Conservation (phyloP, 257 asterid species). For the Nicotiana undulata region DNA sequence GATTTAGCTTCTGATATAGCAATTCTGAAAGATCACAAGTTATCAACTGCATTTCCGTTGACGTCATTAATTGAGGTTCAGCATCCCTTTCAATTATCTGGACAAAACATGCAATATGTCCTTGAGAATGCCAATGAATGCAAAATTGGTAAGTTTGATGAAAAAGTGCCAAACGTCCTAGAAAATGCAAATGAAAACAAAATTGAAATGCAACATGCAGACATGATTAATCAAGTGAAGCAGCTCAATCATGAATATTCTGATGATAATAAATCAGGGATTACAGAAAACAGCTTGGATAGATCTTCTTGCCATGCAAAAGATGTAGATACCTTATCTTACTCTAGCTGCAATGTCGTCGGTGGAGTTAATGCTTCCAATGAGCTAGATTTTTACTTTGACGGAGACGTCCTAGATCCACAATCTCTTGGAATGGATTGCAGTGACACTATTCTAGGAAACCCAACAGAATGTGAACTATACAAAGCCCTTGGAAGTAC, state of each 20-base stretch:
- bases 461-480: slow-evolving; percentile 37
- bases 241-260: slow-evolving; percentile 23
- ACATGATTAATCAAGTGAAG: slow-evolving; percentile 22
- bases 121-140: slow-evolving; percentile 11
- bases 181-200: slow-evolving; percentile 26
- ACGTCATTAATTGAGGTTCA: slow-evolving; percentile 30
- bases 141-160: slow-evolving; percentile 13
- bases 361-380: slow-evolving; percentile 16
- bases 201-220: slow-evolving; percentile 20
- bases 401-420: slow-evolving; percentile 22
- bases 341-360: slow-evolving; percentile 12
- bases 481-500: slow-evolving; percentile 38
- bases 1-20: slow-evolving; percentile 17
- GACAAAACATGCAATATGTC: background rate
- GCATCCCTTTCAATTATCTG: slow-evolving; percentile 28
- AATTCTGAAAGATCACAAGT: slow-evolving; percentile 18
- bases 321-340: slow-evolving; percentile 25
- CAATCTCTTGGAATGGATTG: slow-evolving; percentile 12
- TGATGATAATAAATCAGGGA: slow-evolving; percentile 26
- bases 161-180: slow-evolving; percentile 11
- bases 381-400: slow-evolving; percentile 25
- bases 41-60: slow-evolving; percentile 20
- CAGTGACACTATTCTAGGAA: slow-evolving; percentile 17
- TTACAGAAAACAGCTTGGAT: slow-evolving; percentile 16
- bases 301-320: slow-evolving; percentile 28